Evolutionary conservation across 768 basidiomycete genomes (phyloP), one percentile per base, ranked within the genome.

Genomic region (Lepiota venenata): DNA sequence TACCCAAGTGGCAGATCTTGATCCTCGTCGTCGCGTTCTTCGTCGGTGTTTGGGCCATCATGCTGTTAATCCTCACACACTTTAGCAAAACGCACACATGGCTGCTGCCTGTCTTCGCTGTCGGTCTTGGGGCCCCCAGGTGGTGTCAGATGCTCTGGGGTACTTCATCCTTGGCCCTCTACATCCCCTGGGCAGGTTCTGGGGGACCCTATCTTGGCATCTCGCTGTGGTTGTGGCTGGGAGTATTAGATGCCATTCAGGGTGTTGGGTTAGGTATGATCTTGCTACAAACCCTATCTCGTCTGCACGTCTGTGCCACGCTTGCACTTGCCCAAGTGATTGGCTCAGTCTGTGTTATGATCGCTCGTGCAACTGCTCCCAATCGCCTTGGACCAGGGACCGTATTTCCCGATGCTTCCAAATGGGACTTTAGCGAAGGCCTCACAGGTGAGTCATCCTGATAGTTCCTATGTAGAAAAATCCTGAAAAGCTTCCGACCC

Each of bases 91-190:
- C 91, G 10, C 94, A 97, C 65, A 97, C 94, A 8, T 97, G 94
- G 94, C 74, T 97, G 16, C 74, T 97, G 38, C 92, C 94, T 43
- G 91, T 97, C 7, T 97, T 97, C 64, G 94, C 94, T 6, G 93
- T 97, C 46, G 94, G 94, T 63, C 80, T 97, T 50, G 94, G 94
- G 41, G 91, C 92, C 25, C 94, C 94, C 10, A 73, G 91, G 63
- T 97, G 94, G 94, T 96, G 94, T 76, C 94, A 96, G 83, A 96
- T 94, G 84, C 72, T 94, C 44, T 97, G 94, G 94, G 93, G 94
- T 63, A 94, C 93, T 8, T 96, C 93, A 4, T 93, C 92, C 29
- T 80, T 97, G 41, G 94, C 91, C 3, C 72, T 94, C 14, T 97
- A 96, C 66, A 87, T 97, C 55, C 93, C 94, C 4, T 97, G 94